These are phyloP conservation scores for Kazachstania bromeliacearum DNA, from an alignment of 805 yeast species.

Conservation along the genomic window DNA sequence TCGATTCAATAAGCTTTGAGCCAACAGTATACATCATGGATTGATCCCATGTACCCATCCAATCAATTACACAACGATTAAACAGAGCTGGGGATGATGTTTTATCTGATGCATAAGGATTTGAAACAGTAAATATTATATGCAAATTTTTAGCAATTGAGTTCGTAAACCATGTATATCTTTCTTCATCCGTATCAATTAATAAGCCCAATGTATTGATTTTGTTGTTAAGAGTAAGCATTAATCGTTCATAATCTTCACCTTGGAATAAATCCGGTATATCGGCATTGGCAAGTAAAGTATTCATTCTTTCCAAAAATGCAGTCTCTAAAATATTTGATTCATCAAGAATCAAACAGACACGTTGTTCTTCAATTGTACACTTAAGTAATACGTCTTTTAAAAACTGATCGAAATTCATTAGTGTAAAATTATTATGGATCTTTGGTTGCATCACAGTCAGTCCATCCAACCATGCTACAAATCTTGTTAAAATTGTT, in stretches of 20 bases:
- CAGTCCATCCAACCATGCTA: constrained; percentile 84
- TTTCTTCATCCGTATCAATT: constrained; percentile 59
- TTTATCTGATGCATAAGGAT: constrained; percentile 39
- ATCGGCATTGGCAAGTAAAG: constrained; percentile 87
- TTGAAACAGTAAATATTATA: constrained; percentile 68
- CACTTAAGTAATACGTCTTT: constrained; percentile 42
- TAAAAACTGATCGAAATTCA: constrained; percentile 60
- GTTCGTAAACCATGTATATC: constrained; percentile 62
- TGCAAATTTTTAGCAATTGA: constrained; percentile 68
- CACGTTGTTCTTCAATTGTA: constrained; percentile 47
- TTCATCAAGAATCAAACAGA: constrained; percentile 74
- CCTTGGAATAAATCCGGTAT: constrained; percentile 81
- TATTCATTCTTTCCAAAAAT: constrained; percentile 85
- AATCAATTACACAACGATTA: constrained; percentile 78
- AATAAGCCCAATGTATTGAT: constrained; percentile 51
- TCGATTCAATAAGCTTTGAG: constrained; percentile 27
- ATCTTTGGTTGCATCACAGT: constrained; percentile 50
- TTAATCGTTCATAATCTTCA: constrained; percentile 49
- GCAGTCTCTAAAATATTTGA: constrained; percentile 65
- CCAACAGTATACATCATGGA: constrained; percentile 45
- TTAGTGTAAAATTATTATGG: constrained; percentile 41
- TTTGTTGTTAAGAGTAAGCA: constrained; percentile 47
- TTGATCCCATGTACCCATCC: constrained; percentile 80
- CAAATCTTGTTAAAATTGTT: constrained; percentile 66
- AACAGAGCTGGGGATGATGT: constrained; percentile 74